Base-by-base conservation (phyloP, 2,329 filamentous ascomycete species). In the Claviceps sp. region DNA sequence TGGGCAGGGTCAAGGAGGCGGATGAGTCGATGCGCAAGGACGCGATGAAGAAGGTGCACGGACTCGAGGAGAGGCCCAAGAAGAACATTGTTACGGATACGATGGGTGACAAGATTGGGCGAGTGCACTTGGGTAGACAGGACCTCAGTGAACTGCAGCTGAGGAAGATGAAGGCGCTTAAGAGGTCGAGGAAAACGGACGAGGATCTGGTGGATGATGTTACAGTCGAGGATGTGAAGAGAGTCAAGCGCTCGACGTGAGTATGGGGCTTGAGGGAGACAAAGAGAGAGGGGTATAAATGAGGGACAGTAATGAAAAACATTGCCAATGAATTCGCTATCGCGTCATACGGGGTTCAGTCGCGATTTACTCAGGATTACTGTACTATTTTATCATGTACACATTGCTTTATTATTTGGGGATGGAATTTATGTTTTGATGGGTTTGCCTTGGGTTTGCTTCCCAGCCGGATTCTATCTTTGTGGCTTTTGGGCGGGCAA, bases 121-220 rank as follows among this genome's bases (percentile, higher is more conserved):
- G 89, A 60, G 86, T 98, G 57, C 93, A 98, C 68, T 70, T 95
- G 54, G 89, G 87, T 63, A 89, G 85, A 73, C 89, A 96, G 71
- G 89, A 98, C 71, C 77, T 98, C 54, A 77, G 75, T 64, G 79
- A 85, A 61, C 70, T 98, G 69, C 93, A 98, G 75, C 94, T 90
- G 50, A 84, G 93, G 65, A 98, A 98, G 81, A 97, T 98, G 90
- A 98, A 98, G 82, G 93, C 90, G 59, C 70, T 98, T 59, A 98
- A 97, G 80, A 78, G 93, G 58, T 82, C 78, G 57, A 80, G 88
- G 51, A 82, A 82, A 56, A 79, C 77, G 49, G 74, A 71, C 4
- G 72, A 62, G 16, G 72, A 72, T 54, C 68, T 76, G 49, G 74
- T 70, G 53, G 73, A 72, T 59, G 70, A 74, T 53, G 67, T 60